Base-by-base conservation (phyloP, 2,329 filamentous ascomycete genomes). In the Dothidotthia symphoricarpi region DNA sequence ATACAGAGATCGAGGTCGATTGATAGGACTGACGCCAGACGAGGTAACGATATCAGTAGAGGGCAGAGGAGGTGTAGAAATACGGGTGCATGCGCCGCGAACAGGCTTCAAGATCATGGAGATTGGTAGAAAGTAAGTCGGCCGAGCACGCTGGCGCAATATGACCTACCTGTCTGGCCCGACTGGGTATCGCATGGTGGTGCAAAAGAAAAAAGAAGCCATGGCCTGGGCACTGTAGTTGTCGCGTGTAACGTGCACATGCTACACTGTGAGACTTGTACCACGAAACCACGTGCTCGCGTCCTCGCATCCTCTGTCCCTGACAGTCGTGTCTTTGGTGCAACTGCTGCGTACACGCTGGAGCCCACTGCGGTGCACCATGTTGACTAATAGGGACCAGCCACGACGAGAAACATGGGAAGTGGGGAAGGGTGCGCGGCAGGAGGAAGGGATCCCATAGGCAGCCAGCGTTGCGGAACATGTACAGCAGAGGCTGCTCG, bases 321-420 rank as follows among this genome's bases (percentile, higher is more conserved):
- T 58, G 55, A 52, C 39, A 35, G 32, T 26, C 17, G 45, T 29
- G 37, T 43, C 16, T 36, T 26, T 24, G 27, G 28, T 42, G 35
- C 30, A 36, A 38, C 26, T 33, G 41, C 24, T 34, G 44, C 15
- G 41, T 34, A 36, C 31, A 40, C 39, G 33, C 39, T n/a, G n/a
- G n/a, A n/a, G n/a, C n/a, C n/a, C n/a, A n/a, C n/a, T n/a, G 41
- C 34, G 49, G 40, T 38, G 40, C 42, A 34, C 28, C 34, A 41
- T 14, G 19, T 33, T 40, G 41, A 50, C 58, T 57, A 60, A 63
- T 60, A 41, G 56, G 45, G 49, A 51, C 16, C 34, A 50, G 58
- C 57, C 59, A 62, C 59, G 58, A 59, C 39, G 48, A 31, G 42
- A 26, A 41, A 39, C 43, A 43, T 44, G 28, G 43, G 41, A 28